Evolutionary conservation across 2,329 filamentous ascomycete species (phyloP).

Genomic region (Colletotrichum lini): DNA sequence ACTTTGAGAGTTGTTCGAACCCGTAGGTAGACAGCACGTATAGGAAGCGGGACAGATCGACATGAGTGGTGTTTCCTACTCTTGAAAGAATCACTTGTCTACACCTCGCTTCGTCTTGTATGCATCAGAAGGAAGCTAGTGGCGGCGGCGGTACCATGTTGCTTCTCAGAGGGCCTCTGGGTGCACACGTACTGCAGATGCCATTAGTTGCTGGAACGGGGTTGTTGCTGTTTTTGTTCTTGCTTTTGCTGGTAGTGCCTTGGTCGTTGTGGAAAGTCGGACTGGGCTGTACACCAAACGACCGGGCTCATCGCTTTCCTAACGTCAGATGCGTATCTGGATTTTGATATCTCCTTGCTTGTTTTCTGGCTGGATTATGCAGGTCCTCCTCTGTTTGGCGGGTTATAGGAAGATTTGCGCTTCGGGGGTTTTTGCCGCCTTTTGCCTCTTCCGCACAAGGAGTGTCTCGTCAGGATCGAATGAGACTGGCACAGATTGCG

Average conservation of each 20-base stretch:
- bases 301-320: slow-evolving; percentile 38
- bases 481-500: not conserved
- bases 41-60: slow-evolving; percentile 1
- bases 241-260: slow-evolving; percentile 32
- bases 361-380: slow-evolving; percentile 9
- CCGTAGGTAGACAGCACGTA: slow-evolving; percentile 2
- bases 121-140: slow-evolving; percentile 29
- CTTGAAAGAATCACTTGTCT: slow-evolving; percentile 1
- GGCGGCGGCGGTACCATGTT: slow-evolving; percentile 24
- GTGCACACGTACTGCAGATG: slow-evolving; percentile 6
- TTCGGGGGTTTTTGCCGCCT: slow-evolving; percentile 22
- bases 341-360: slow-evolving; percentile 16
- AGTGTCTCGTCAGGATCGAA: slow-evolving; percentile 24
- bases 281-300: slow-evolving; percentile 41
- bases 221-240: slow-evolving; percentile 20
- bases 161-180: slow-evolving; percentile 4
- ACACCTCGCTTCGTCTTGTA: slow-evolving; percentile 14
- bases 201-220: slow-evolving; percentile 6
- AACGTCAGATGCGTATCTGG: slow-evolving; percentile 4
- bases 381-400: slow-evolving; percentile 21
- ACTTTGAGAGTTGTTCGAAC: slow-evolving; percentile 20
- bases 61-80: slow-evolving; percentile 8
- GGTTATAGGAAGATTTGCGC: slow-evolving; percentile 13
- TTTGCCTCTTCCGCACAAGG: slow-evolving; percentile 25
- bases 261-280: slow-evolving; percentile 44